Base-by-base conservation (phyloP, 495 filamentous ascomycete species). In the Aspergillus egyptiacus region DNA sequence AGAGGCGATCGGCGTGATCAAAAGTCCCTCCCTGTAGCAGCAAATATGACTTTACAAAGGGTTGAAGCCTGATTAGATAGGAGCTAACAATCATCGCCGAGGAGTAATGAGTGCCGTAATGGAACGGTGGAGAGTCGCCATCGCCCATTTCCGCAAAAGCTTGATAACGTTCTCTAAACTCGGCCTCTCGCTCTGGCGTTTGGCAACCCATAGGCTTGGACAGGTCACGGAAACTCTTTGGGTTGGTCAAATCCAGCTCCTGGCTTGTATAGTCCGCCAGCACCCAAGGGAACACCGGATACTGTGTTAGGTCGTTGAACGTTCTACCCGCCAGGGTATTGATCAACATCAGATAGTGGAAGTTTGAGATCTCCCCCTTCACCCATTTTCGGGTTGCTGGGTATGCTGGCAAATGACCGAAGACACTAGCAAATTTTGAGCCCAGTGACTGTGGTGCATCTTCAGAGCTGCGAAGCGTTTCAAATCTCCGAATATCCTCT, bases 141-240 rank as follows among this genome's bases (percentile, higher is more conserved):
- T 93, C 91, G 32, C 84, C 88, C 78, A 97, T 95, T 62, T 97
- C 93, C 9, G 86, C 86, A 67, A 98, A 86, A 18, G 84, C 83
- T 47, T 85, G 80, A 64, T 94, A 97, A 31, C 89, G 76, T 50
- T 91, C 87, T 31, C 77, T 76, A 58, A 93, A 94, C 10, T 88
- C 87, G 1, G 74, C 70, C 51, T 89, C 83, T 48, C 93, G 78
- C 28, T 80, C 75, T 5, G 74, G 63, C 5, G 81, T 87, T 62
- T 98, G 93, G n/a, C 87, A 89, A 10, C 94, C 94, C 89, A 98
- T 97, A 0, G 93, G 93, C 60, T 91, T 96, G 0, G 89, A 88
- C 24, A 98, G 67, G 62, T 98, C 91, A 50, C 93, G 78, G 68
- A 96, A 98, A 13, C 80, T 85, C 20, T 81, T 78, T 3, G 89